A percentile compares a stretch with the other conserved stretches of the same genome.
These are phyloP conservation scores for Serpula lacrymans DNA, from an alignment of 768 basidiomycete genomes.

Conservation along the genomic window DNA sequence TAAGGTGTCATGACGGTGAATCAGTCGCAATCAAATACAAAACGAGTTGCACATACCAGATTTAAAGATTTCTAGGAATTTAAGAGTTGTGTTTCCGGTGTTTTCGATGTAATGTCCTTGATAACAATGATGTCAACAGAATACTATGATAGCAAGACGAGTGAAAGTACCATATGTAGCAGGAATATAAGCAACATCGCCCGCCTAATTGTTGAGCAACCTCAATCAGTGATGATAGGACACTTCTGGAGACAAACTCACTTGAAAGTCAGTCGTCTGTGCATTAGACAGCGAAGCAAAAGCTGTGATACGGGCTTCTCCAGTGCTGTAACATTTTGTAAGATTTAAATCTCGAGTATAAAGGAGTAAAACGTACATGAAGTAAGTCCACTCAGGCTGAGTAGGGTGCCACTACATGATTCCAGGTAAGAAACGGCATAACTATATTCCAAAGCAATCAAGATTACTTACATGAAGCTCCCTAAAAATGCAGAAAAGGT, in stretches of 20 bases:
- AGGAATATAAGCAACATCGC: constrained; percentile 24
- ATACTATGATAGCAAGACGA: constrained; percentile 1
- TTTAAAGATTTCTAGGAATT: constrained; percentile 61
- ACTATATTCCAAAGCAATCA: background rate
- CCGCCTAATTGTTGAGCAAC: constrained; percentile 22
- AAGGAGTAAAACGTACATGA: constrained; percentile 26
- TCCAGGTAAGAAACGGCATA: background rate
- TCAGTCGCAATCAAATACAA: constrained; percentile 4
- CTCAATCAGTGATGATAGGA: background rate
- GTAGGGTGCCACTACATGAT: constrained; percentile 47
- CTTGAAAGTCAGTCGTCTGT: constrained; percentile 44
- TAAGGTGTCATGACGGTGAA: constrained; percentile 13
- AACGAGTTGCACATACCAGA: constrained; percentile 32
- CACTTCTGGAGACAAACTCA: constrained; percentile 4
- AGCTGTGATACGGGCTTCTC: constrained; percentile 39
- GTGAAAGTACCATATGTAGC: constrained; percentile 23
- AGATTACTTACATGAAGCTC: constrained; percentile 41
- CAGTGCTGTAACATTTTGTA: constrained; percentile 23
- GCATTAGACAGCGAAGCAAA: constrained; percentile 40
- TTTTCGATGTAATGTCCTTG: constrained; percentile 69
- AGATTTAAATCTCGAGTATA: background rate
- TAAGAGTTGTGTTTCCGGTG: constrained; percentile 54
- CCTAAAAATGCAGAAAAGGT: constrained; percentile 14
- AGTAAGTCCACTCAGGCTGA: constrained; percentile 45
- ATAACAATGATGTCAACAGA: background rate